Base-by-base conservation (phyloP, 2,329 filamentous ascomycete species). In the Sarocladium brachiariae region DNA sequence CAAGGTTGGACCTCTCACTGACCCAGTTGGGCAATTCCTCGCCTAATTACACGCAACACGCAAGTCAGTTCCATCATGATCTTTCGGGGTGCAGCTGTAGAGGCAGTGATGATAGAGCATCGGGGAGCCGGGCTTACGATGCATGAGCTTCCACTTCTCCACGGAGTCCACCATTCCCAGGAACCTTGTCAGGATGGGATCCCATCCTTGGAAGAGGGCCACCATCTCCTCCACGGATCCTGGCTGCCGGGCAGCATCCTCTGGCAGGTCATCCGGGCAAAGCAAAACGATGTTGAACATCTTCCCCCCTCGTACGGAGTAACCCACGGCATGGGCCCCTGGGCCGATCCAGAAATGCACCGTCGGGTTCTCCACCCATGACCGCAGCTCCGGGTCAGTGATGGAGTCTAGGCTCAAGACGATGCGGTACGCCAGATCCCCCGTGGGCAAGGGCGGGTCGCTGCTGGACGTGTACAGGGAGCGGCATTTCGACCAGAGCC, bases 131-230 rank as follows among this genome's bases (percentile, higher is more conserved):
- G 11, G 60, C 68, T 55, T 52, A 71, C 70, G 58, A 51, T 72
- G 67, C 78, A 86, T 82, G 30, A 88, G 62, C 59, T 81, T 84
- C 85, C 84, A 88, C 62, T 87, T 87, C 34, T 81, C 76, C 0
- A 86, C 80, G 1, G 65, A 71, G 33, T 77, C 72, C 0, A 86
- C 81, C 38, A 74, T 71, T 2, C 66, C 64, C 11, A 73, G 54
- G 43, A 74, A 70, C 49, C 64, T 61, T 1, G 54, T 60, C 23
- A 77, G 50, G 43, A 83, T 71, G 2, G 82, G 82, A 65, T 87
- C 83, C 84, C 84, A 88, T 0, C 70, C 72, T 5, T 68, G 64
- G 58, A 87, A 86, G 2, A 83, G 60, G 3, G 66, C 66, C 47
- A 68, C 71, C 79, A 86, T 83, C 64, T 87, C 81, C 11, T 79